These are phyloP conservation scores for Corylus avellana DNA, from an alignment of 306 rosid genomes.

Conservation along the genomic window DNA sequence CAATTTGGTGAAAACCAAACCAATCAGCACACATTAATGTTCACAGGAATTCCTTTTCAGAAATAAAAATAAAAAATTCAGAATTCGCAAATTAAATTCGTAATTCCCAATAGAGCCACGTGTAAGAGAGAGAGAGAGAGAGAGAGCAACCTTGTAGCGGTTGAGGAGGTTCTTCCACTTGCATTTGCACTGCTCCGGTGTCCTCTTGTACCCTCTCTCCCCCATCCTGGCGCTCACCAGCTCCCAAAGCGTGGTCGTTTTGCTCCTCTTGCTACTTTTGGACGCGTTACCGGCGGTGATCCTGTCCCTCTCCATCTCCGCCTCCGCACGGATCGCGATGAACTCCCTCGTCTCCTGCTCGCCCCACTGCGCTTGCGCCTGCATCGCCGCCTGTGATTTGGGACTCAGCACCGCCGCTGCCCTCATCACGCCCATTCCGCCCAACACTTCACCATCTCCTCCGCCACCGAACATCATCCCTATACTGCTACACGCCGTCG, in stretches of 20 bases:
- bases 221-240: slow-evolving; percentile 67
- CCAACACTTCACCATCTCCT: slow-evolving; percentile 39
- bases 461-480: slow-evolving; percentile 39
- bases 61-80: not conserved
- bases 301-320: slow-evolving; percentile 48
- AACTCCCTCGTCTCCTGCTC: slow-evolving; percentile 79
- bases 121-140: not conserved
- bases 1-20: not conserved
- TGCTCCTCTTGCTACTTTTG: slow-evolving; percentile 3
- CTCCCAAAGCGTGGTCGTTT: slow-evolving; percentile 68
- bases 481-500: not conserved
- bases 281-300: not conserved
- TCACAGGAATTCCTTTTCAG: not conserved
- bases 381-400: slow-evolving; percentile 9
- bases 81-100: not conserved
- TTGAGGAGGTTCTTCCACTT: slow-evolving; percentile 95
- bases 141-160: slow-evolving; percentile 73
- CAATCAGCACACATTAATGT: not conserved
- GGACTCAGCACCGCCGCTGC: slow-evolving; percentile 31
- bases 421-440: slow-evolving; percentile 36
- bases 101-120: not conserved
- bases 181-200: slow-evolving; percentile 92
- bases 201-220: slow-evolving; percentile 64
- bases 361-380: slow-evolving; percentile 78
- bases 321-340: slow-evolving; percentile 73